Conservation (phyloP, 1,139 yeast species). For the Kazachstania sp. region DNA sequence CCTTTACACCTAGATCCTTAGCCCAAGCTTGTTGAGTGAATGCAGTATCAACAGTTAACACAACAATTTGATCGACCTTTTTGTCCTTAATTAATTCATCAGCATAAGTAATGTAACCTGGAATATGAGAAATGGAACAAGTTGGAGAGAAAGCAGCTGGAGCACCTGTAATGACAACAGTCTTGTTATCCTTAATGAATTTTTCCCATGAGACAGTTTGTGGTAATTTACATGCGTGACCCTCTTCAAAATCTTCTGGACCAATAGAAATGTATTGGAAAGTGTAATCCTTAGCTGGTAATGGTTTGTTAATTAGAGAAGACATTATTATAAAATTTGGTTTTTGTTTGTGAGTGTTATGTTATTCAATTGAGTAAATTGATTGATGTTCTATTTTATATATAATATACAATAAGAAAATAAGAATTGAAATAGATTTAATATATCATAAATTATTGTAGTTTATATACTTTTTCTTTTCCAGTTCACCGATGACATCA, state of each 20-base stretch:
- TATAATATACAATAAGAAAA: background rate
- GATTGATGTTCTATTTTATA: constrained; percentile 1
- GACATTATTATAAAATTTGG: constrained; percentile 7
- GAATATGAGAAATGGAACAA: constrained; percentile 75
- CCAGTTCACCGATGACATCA: too few species aligned
- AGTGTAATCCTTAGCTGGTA: constrained; percentile 19
- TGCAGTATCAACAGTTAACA: constrained; percentile 74
- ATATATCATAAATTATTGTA: too few species aligned
- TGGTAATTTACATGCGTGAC: constrained; percentile 26
- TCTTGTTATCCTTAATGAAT: constrained; percentile 29
- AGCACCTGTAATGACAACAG: constrained; percentile 62
- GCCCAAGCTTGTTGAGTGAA: constrained; percentile 81
- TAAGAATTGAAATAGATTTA: background rate
- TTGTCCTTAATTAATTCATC: constrained; percentile 46
- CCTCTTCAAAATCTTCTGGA: constrained; percentile 12
- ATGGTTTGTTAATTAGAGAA: constrained; percentile 18
- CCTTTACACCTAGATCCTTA: constrained; percentile 45
- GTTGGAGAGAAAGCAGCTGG: constrained; percentile 94
- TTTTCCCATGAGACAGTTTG: constrained; percentile 22
- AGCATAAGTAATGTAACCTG: constrained; percentile 52
- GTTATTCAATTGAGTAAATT: background rate
- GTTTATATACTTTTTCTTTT: too few species aligned
- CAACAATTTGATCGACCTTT: constrained; percentile 65
- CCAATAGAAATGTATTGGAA: constrained; percentile 22
- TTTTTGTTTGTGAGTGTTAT: background rate